Percentiles rank a stretch among this genome's conserved stretches.
Evolutionary conservation across 768 basidiomycete species (phyloP).

Genomic region (Suillus subluteus): DNA sequence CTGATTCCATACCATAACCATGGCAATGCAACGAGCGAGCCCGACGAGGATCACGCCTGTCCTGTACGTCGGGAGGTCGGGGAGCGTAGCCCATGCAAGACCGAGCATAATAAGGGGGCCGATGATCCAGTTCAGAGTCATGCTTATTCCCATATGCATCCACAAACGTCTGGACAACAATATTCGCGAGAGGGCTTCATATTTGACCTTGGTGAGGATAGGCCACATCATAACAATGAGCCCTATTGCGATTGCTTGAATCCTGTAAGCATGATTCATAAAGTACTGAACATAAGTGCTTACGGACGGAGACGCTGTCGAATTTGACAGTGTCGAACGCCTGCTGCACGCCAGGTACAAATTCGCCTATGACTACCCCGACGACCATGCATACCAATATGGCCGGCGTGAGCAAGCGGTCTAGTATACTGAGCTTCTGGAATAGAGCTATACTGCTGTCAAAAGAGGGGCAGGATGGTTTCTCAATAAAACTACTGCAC

Average conservation of each 20-base stretch:
- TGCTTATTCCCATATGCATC: slow-evolving; percentile 68
- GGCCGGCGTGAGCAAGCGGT: slow-evolving; percentile 64
- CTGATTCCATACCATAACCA: slow-evolving; percentile 85
- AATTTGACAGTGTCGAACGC: slow-evolving; percentile 68
- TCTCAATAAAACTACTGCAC: background rate
- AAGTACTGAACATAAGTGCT: slow-evolving; percentile 27
- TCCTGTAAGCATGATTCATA: background rate
- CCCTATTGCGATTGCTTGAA: slow-evolving; percentile 75
- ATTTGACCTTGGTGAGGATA: slow-evolving; percentile 74
- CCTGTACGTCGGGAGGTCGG: slow-evolving; percentile 74
- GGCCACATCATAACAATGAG: slow-evolving; percentile 92
- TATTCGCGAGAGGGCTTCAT: slow-evolving; percentile 65
- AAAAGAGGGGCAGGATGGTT: background rate
- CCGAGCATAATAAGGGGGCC: slow-evolving; percentile 87
- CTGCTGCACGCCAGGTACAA: slow-evolving; percentile 56
- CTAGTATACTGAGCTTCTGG: slow-evolving; percentile 50
- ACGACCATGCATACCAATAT: slow-evolving; percentile 76
- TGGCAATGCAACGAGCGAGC: slow-evolving; percentile 44
- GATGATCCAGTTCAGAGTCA: slow-evolving; percentile 79
- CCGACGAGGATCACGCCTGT: slow-evolving; percentile 86
- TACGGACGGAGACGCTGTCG: slow-evolving; percentile 77
- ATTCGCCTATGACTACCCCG: slow-evolving; percentile 76
- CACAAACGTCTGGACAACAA: slow-evolving; percentile 58
- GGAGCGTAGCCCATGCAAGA: slow-evolving; percentile 83
- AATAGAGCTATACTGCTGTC: slow-evolving; percentile 36